phyloP scores from a whole-genome alignment of 2,329 filamentous ascomycete genomes.

The Canariomyces notabilis region DNA sequence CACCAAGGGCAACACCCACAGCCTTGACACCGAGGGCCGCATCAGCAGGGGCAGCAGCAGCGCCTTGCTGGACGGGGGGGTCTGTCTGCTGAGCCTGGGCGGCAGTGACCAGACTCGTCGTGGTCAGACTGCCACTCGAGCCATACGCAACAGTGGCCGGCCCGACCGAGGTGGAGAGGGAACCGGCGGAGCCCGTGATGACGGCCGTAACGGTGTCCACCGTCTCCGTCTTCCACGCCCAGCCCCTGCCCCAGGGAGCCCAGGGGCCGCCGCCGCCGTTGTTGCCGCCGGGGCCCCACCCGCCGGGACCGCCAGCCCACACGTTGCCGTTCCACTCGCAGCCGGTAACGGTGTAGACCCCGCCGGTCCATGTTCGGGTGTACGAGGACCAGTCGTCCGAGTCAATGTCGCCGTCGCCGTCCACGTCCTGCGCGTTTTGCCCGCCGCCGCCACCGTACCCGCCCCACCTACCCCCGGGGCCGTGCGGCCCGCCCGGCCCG shows the following conservation, averaged over 20 bases:
- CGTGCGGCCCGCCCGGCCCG: slow-evolving; percentile 6
- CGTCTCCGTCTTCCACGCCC: slow-evolving; percentile 33
- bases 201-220: slow-evolving; percentile 33
- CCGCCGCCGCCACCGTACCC: background rate
- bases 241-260: slow-evolving; percentile 38
- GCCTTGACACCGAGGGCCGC: slow-evolving; percentile 22
- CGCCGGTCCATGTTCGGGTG: slow-evolving; percentile 34
- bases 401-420: slow-evolving; percentile 3
- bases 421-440: slow-evolving; percentile 6
- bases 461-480: slow-evolving; percentile 7
- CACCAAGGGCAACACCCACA: slow-evolving; percentile 15
- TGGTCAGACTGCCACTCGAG: slow-evolving; percentile 29
- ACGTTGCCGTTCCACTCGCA: slow-evolving; percentile 38
- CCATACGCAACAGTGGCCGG: slow-evolving; percentile 29
- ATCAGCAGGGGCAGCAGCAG: slow-evolving; percentile 6
- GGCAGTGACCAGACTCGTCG: slow-evolving; percentile 27
- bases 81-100: slow-evolving; percentile 6
- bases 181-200: slow-evolving; percentile 26
- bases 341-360: slow-evolving; percentile 38
- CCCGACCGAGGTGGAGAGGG: slow-evolving; percentile 25
- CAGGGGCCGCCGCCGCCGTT: slow-evolving; percentile 29
- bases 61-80: background rate
- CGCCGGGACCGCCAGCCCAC: slow-evolving; percentile 37
- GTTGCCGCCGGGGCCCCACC: slow-evolving; percentile 32
- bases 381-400: slow-evolving; percentile 8